Evolutionary conservation across 129 eudicot genomes (phyloP).

Genomic region (Daucus carota): DH1_v3.0 NC_030385.2:33512001-33512500

Average conservation of each 20-base stretch:
- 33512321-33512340: conserved; percentile 9
- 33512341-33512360: conserved; percentile 33
- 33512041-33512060: conserved; percentile 34
- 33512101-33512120: conserved; percentile 18
- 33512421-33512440: conserved; percentile 27
- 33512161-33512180: conserved; percentile 63
- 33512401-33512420: conserved; percentile 3
- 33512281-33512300: conserved; percentile 2
- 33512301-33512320: neutral
- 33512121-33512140: conserved; percentile 15
- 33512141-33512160: conserved; percentile 13
- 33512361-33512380: conserved; percentile 46
- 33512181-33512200: neutral
- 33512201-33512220: too few relatives aligned
- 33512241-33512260: conserved; percentile 16
- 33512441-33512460: conserved; percentile 6
- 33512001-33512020: conserved; percentile 8
- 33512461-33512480: conserved; percentile 18
- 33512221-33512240: too few relatives aligned
- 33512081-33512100: conserved; percentile 73
- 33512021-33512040: conserved; percentile 29
- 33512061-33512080: conserved; percentile 64
- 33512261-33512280: conserved; percentile 49
- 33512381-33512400: neutral
- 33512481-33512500: conserved; percentile 20